Evolutionary conservation across 257 asterid species (phyloP), one percentile per base, ranked within the genome.

Genomic region (Capsicum pubescens): DNA sequence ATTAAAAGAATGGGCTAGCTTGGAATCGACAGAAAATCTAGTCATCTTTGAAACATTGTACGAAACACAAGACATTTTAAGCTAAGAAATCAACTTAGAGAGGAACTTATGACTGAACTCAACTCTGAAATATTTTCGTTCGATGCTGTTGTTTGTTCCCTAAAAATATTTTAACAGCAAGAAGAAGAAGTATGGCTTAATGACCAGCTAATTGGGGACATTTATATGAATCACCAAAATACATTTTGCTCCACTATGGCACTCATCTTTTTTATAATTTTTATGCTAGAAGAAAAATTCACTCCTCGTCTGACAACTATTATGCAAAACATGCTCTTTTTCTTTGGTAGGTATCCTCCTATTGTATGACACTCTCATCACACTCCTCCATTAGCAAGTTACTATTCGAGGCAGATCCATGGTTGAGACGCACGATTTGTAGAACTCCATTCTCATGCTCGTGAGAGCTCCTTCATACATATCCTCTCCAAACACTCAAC

Each of bases 71-170:
- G 61, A 76, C 63, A 26, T 26, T 16, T 76, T 26, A 52, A 76
- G n/a, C 59, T 74, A 50, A 21, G 60, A 74, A 50, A 74, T 19
- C 61, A 76, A 52, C 81, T 70, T 17, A 13, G 2, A 76, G 17
- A 76, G 61, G 46, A 76, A 76, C 81, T 19, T 76, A 26, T 52
- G 81, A 21, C 59, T 50, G 46, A 50, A 21, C 80, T 74, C 59
- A 74, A 50, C 61, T 19, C 21, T 67, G 46, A 21, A 76, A 52
- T 52, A 52, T 52, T 76, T 76, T 2, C 2, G 7, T 52, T 50
- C 12, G 63, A 52, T 52, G 11, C 26, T 21, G 81, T 13, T 15
- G 12, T 48, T 50, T 74, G 46, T 76, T 76, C 61, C 81, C 48
- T 52, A 12, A 21, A 52, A 76, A 21, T 21, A 50, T 13, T 68